A percentile compares a stretch with the other conserved stretches of the same genome.
phyloP scores from a whole-genome alignment of 441 rosid genomes.

The Populus tomentosa region DNA sequence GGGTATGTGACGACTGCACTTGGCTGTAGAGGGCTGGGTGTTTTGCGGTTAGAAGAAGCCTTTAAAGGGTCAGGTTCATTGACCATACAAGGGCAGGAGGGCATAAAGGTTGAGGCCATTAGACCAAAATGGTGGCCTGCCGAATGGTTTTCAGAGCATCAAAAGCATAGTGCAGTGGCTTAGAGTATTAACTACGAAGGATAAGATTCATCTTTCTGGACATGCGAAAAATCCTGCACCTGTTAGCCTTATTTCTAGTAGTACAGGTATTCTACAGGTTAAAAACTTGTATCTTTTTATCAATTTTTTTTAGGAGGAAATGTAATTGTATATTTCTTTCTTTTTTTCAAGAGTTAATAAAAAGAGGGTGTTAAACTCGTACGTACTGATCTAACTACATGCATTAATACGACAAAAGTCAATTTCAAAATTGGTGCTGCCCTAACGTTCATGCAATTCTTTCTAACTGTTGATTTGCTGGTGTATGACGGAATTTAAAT shows the following conservation, averaged over 20 bases:
- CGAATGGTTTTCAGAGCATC: slow-evolving; percentile 64
- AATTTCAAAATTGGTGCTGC: background rate
- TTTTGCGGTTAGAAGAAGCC: slow-evolving; percentile 66
- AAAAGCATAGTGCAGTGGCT: slow-evolving; percentile 29
- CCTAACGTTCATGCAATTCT: background rate
- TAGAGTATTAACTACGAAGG: slow-evolving; percentile 11
- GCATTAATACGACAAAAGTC: background rate
- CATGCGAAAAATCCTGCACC: slow-evolving; percentile 1
- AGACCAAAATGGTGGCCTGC: slow-evolving; percentile 89
- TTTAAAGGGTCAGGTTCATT: slow-evolving; percentile 42
- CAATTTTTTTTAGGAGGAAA: background rate
- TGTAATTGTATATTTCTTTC: background rate
- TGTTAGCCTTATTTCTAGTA: background rate
- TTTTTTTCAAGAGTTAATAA: background rate
- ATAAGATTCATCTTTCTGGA: background rate
- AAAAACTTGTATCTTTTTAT: slow-evolving; percentile 3
- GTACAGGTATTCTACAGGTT: slow-evolving; percentile 9
- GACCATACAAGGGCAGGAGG: slow-evolving; percentile 44
- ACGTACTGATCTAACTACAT: background rate
- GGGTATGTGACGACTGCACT: slow-evolving; percentile 65
- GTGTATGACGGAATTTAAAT: background rate
- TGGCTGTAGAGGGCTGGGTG: slow-evolving; percentile 73
- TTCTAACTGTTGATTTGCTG: background rate
- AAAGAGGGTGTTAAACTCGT: background rate
- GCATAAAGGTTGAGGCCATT: slow-evolving; percentile 57